Evolutionary conservation across 2,329 filamentous ascomycete genomes (phyloP), one percentile per base, ranked within the genome.

Genomic region (Pseudogymnoascus sp.): DNA sequence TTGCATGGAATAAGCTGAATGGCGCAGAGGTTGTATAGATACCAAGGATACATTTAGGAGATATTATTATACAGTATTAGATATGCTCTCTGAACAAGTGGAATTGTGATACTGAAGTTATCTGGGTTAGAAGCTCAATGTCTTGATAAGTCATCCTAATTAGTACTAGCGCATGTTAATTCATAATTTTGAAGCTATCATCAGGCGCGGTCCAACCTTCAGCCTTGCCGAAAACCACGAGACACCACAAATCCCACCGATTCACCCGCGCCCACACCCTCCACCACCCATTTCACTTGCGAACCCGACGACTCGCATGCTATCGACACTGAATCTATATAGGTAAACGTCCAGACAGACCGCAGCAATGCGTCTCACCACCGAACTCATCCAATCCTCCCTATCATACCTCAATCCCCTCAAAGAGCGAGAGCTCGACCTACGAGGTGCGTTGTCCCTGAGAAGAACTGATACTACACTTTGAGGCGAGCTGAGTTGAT

Each of bases 341-440:
- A 55, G 49, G 49, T 55, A 55, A 55, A 35, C 49, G 49, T 55
- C 49, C 49, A 35, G 49, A 55, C 16, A 55, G 31, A 65, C 67
- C 68, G 65, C 71, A 74, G 79, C 67, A 58, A 97, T 99, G 94
- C 88, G 93, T 83, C 87, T 99, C 79, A 97, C 93, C 67, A 88
- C 91, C 70, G 94, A 97, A 77, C 87, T 97, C 73, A 95, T 99
- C 79, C 86, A 91, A 78, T 87, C 86, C 77, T 96, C 94, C 74
- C 89, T 96, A 70, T 97, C 93, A 76, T 99, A 97, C 83, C 89
- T 97, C 78, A 99, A 97, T 79, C 92, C 93, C 75, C 85, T 99
- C 77, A 96, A 94, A 80, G 94, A 99, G 84, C 91, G 94, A 78
- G 94, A 99, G 85, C 86, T 99, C 76, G 92, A 97, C 82, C 91